Conservation (phyloP, 1,284 basidiomycete species). For the Ustilago loliicola region DNA sequence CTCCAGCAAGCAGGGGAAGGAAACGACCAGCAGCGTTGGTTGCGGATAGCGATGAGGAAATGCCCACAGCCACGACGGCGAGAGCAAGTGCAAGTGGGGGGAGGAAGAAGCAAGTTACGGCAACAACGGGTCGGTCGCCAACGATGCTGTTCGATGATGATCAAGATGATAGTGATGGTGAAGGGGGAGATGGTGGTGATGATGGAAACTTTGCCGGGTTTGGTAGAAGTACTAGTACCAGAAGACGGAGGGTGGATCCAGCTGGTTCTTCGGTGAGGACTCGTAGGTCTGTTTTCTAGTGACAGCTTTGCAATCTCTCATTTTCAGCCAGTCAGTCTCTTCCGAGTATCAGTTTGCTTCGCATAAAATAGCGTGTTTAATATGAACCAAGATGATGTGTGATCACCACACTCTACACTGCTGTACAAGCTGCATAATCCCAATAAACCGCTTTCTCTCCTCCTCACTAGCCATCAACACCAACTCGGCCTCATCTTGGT, state of each 20-base stretch:
- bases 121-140: constrained; percentile 4
- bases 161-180: constrained; percentile 8
- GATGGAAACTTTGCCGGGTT: constrained; percentile 55
- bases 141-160: constrained; percentile 25
- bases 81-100: background rate
- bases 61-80: background rate
- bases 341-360: no score
- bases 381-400: no score
- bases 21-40: constrained; percentile 26
- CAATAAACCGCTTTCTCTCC: constrained; percentile 78
- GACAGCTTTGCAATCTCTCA: no score
- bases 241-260: constrained; percentile 30
- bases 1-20: background rate
- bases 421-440: constrained; percentile 78
- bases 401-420: constrained; percentile 67
- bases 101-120: background rate
- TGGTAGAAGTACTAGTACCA: constrained; percentile 28
- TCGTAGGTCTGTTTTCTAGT: constrained; percentile 24
- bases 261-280: constrained; percentile 10
- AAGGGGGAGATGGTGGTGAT: constrained; percentile 20
- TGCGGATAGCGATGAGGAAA: constrained; percentile 36
- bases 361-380: no score
- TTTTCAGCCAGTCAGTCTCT: no score
- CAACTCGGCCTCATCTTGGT: constrained; percentile 66
- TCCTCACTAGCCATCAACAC: constrained; percentile 73